These are phyloP conservation scores for Talaromyces albobiverticillius DNA, from an alignment of 2,329 filamentous ascomycete genomes.

Conservation along the genomic window DNA sequence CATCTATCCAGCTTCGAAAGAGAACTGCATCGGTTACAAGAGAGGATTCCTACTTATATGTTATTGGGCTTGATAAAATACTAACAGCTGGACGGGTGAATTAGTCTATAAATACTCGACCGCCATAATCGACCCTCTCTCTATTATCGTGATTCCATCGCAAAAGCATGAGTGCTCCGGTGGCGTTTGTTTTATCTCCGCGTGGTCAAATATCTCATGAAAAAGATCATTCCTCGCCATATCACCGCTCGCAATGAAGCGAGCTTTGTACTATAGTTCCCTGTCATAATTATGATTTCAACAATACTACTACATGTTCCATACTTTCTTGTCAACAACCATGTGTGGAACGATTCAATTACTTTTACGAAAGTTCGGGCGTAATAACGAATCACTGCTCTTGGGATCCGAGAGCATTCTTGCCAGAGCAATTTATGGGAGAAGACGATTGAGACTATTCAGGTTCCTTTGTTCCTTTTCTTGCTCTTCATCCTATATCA, in stretches of 20 bases:
- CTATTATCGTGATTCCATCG: background rate
- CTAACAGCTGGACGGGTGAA: background rate
- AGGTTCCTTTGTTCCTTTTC: too few relatives aligned
- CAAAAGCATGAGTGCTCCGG: background rate
- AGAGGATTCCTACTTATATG: background rate
- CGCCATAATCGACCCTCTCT: background rate
- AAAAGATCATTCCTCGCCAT: background rate
- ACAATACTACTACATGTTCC: background rate
- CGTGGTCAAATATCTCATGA: background rate
- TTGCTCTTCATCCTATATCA: too few relatives aligned
- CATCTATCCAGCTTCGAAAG: background rate
- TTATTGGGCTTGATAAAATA: background rate
- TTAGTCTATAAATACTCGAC: slow-evolving; percentile 6
- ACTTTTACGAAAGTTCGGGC: background rate
- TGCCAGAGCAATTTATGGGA: too few relatives aligned
- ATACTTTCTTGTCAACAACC: background rate
- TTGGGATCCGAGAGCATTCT: too few relatives aligned
- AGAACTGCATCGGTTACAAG: background rate
- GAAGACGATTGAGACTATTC: too few relatives aligned
- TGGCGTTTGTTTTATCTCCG: background rate
- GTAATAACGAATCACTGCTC: background rate
- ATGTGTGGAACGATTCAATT: background rate
- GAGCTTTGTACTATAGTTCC: background rate
- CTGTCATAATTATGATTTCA: background rate
- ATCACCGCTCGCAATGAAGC: background rate